Conservation (phyloP, 495 filamentous ascomycete genomes). For the Evansstolkia leycettana region DNA sequence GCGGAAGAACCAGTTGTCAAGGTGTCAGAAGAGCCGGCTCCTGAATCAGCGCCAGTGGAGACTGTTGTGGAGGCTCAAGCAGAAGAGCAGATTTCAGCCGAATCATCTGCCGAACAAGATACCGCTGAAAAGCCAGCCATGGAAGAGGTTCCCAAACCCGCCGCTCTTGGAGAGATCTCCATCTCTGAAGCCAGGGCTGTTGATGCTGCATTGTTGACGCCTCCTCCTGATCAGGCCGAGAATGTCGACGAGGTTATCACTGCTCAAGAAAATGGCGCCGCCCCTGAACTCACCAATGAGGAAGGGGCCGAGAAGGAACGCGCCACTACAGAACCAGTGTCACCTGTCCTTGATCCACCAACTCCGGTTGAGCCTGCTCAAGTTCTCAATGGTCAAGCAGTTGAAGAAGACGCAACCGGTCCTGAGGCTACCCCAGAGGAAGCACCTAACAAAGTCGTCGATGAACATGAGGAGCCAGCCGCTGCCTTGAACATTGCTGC, state of each 20-base stretch:
- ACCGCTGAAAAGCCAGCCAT: neutral
- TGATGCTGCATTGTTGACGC: neutral
- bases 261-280: constrained; percentile 1
- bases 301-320: neutral
- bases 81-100: constrained; percentile 3
- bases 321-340: neutral
- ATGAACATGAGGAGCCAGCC: neutral
- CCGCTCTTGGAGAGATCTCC: too few relatives aligned
- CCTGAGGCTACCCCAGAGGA: neutral
- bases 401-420: constrained; percentile 1
- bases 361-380: neutral
- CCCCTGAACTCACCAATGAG: neutral
- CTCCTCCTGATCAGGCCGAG: neutral
- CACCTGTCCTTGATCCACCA: neutral
- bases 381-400: neutral
- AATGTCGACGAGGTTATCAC: neutral
- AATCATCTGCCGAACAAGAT: neutral
- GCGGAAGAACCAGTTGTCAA: neutral
- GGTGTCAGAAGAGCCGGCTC: constrained; percentile 1
- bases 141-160: too few relatives aligned
- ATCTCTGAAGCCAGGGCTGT: neutral
- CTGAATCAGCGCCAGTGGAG: constrained; percentile 3
- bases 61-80: neutral
- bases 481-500: neutral
- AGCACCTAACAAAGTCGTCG: neutral